Evolutionary conservation across 768 basidiomycete species (phyloP), one percentile per base, ranked within the genome.

Genomic region (Podaxis sp.): DNA sequence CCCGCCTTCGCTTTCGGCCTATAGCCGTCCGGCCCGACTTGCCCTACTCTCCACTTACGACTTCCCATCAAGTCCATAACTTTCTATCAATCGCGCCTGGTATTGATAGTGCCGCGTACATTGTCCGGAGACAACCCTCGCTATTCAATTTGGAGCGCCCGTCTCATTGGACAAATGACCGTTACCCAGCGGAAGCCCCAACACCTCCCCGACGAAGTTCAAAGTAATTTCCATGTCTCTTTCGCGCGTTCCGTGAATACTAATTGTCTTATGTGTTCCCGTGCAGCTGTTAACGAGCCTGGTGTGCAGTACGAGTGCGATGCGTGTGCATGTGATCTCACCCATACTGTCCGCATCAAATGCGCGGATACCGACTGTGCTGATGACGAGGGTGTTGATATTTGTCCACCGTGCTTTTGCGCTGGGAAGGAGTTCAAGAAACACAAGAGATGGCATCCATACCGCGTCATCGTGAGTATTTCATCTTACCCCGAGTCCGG

Each of bases 271-370:
- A 58, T 46, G 30, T 56, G 52, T 58, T 56, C 56, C 51, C 60
- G 66, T 64, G 30, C 67, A 90, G 88, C 86, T 66, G 84, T 91
- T 58, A 90, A 86, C 69, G 92, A 94, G 66, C 91, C 92, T 15
- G 93, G 91, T 63, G 79, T 90, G 38, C 88, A 92, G 70, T 90
- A 91, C 67, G 83, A 88, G 66, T 96, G 94, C 78, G 94, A 95
- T 73, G 76, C 85, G 13, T 96, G 96, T 75, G 78, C 78, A 65
- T 85, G 87, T 76, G 95, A 99, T 76, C 83, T 99, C 67, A 98
- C 97, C 2, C 95, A 98, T 72, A 93, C 93, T n/a, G 87, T 97
- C 65, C 90, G 96, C 65, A 94, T 99, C 72, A 95, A 96, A 76
- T 99, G 96, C 72, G 96, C 96, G 36, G 91, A 93, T 74, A 83